Evolutionary conservation across 1,284 basidiomycete species (phyloP).

Genomic region (Cryptococcus sp.): DNA sequence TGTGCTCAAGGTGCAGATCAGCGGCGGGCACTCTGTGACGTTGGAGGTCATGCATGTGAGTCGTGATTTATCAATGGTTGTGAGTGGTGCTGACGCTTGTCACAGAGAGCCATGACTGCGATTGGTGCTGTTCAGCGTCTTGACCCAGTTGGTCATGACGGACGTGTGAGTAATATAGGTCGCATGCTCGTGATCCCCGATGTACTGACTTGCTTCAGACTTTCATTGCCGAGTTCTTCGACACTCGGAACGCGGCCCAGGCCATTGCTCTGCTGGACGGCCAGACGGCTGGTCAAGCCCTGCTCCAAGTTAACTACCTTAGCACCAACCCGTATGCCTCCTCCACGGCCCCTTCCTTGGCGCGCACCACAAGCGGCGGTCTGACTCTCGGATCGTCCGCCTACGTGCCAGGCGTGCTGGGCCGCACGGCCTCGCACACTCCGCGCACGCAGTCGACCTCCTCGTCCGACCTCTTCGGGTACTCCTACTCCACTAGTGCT

Average conservation of each 20-base stretch:
- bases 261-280: constrained; percentile 26
- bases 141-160: constrained; percentile 16
- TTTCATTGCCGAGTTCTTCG: constrained; percentile 41
- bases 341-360: background rate
- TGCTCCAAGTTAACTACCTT: constrained; percentile 12
- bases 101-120: constrained; percentile 16
- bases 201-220: constrained; percentile 13
- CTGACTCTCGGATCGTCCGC: constrained; percentile 25
- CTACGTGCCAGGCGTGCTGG: constrained; percentile 12
- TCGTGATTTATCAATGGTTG: background rate
- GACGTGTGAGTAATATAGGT: constrained; percentile 14
- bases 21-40: constrained; percentile 13
- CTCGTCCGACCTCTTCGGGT: constrained; percentile 12
- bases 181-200: background rate
- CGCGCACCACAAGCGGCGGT: background rate
- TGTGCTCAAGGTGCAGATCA: constrained; percentile 17
- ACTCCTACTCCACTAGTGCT: background rate
- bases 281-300: constrained; percentile 13
- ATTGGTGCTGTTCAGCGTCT: constrained; percentile 27
- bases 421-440: background rate
- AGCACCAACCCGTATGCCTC: constrained; percentile 1
- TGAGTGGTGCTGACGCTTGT: constrained; percentile 2
- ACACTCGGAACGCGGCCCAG: constrained; percentile 31
- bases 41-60: constrained; percentile 18
- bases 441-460: background rate